phyloP scores from a whole-genome alignment of 208 protist species.

The Wallacemonas sp. region DNA sequence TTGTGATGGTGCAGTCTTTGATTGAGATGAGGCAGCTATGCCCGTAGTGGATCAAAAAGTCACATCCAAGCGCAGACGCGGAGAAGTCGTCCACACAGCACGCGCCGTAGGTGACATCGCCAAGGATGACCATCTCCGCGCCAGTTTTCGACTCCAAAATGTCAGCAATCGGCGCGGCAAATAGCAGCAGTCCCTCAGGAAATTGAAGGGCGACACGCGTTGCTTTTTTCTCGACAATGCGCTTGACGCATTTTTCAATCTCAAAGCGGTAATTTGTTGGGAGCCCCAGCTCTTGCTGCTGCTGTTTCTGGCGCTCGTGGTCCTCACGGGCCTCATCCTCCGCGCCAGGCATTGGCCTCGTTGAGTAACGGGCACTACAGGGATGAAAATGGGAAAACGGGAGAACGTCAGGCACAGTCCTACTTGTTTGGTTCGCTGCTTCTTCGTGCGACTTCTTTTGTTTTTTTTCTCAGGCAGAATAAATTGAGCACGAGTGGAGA shows the following conservation, averaged over 20 bases:
- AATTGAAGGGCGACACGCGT: constrained; percentile 97
- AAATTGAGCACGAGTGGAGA: no score
- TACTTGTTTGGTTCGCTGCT: no score
- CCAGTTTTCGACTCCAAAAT: constrained; percentile 93
- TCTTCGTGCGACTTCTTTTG: no score
- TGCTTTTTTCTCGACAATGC: constrained; percentile 87
- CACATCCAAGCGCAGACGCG: constrained; percentile 93
- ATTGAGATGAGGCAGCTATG: constrained; percentile 97
- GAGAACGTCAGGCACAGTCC: no score
- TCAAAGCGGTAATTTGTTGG: constrained; percentile 99
- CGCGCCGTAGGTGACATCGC: constrained; percentile 99
- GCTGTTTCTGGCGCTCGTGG: constrained; percentile 11
- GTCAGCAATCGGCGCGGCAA: constrained; percentile 96
- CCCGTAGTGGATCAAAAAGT: constrained; percentile 99
- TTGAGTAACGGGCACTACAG: no score
- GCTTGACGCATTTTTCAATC: constrained; percentile 98
- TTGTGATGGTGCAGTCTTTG: constrained; percentile 89
- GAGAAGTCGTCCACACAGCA: constrained; percentile 99
- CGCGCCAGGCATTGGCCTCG: constrained; percentile 1
- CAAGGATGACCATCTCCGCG: constrained; percentile 96
- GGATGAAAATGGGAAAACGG: no score
- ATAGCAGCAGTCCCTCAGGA: constrained; percentile 98
- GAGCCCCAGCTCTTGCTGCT: constrained; percentile 54
- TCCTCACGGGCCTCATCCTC: background rate
- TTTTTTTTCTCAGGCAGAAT: no score